Percentiles rank a stretch among this genome's conserved stretches.
Evolutionary conservation across 768 basidiomycete genomes (phyloP).

Genomic region (Xerocomus potaroensis): DNA sequence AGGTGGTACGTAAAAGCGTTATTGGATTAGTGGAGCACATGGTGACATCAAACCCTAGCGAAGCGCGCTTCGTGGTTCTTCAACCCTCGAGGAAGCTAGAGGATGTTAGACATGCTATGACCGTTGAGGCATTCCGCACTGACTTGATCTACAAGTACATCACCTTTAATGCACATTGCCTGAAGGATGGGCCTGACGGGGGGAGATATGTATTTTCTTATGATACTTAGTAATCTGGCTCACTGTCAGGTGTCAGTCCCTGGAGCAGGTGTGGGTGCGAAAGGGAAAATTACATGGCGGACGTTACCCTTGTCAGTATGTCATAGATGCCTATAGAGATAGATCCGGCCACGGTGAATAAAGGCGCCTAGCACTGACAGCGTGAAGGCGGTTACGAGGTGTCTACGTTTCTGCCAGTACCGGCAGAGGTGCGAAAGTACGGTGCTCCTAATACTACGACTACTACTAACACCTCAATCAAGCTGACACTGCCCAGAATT

Average conservation of each 20-base stretch:
- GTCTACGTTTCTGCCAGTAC: too few relatives aligned
- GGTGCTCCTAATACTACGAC: background rate
- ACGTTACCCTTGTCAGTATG: constrained; percentile 20
- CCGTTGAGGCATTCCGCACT: constrained; percentile 12
- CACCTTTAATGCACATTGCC: constrained; percentile 25
- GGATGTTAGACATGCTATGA: constrained; percentile 10
- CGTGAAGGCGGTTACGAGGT: constrained; percentile 10
- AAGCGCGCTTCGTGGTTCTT: constrained; percentile 95
- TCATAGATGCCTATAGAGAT: constrained; percentile 13
- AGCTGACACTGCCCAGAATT: constrained; percentile 1
- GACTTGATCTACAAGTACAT: constrained; percentile 29
- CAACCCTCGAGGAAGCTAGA: constrained; percentile 62
- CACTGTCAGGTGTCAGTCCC: constrained; percentile 13
- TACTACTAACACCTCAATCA: background rate
- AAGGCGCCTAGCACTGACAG: too few relatives aligned
- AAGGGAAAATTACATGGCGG: constrained; percentile 21
- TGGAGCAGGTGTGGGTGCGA: constrained; percentile 19
- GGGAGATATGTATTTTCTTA: constrained; percentile 13
- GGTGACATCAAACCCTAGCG: constrained; percentile 45
- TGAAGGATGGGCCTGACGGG: constrained; percentile 4
- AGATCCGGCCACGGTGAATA: background rate
- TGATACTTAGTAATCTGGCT: constrained; percentile 28
- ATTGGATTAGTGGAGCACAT: constrained; percentile 13
- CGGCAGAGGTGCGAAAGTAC: too few relatives aligned
- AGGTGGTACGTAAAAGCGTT: constrained; percentile 29